Base-by-base conservation (phyloP, 1,284 basidiomycete genomes). In the Apiotrichum veenhuisii region DNA sequence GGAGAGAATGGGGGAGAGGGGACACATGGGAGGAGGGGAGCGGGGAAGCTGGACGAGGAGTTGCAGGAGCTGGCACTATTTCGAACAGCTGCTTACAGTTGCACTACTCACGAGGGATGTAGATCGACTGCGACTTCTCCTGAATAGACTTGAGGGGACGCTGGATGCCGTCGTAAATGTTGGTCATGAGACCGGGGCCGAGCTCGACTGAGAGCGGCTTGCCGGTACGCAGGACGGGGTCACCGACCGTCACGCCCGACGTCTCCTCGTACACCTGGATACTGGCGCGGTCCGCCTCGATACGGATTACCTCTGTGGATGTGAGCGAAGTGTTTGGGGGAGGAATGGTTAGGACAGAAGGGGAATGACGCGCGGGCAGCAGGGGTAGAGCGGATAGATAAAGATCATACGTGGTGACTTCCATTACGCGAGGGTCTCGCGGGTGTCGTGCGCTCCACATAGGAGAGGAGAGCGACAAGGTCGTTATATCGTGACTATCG, bases 191-290 rank as follows among this genome's bases (percentile, higher is more conserved):
- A 69, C 94, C 94, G 72, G 95, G 95, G 54, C 95, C 95, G 47
- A 99, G 84, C 76, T 99, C 95, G 59, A 98, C 96, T 75, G 89
- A 92, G 55, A 99, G 84, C 38, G 95, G 95, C 78, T 98, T 98
- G 59, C 95, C 95, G 43, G 95, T 98, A 58, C 94, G 84, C 71
- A 99, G 80, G 17, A 99, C 96, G 55, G 95, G 95, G 80, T 99
- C 95, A 44, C 95, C 95, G 57, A 98, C 93, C 18, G 92, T 96
- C 52, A 99, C 91, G 66, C 94, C 93, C 50, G 94, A 94, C 5
- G 93, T 97, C 81, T 97, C 94, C 77, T 97, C 96, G 75, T 99
- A 98, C n/a, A 99, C 96, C 79, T 99, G 96, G 64, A 98, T 98
- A 10, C 95, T 98, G 51, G 91, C 89, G 80, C 97, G 93, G 80